Evolutionary conservation across 768 basidiomycete genomes (phyloP), one percentile per base, ranked within the genome.

Genomic region (Phanerochaete carnosa): DNA sequence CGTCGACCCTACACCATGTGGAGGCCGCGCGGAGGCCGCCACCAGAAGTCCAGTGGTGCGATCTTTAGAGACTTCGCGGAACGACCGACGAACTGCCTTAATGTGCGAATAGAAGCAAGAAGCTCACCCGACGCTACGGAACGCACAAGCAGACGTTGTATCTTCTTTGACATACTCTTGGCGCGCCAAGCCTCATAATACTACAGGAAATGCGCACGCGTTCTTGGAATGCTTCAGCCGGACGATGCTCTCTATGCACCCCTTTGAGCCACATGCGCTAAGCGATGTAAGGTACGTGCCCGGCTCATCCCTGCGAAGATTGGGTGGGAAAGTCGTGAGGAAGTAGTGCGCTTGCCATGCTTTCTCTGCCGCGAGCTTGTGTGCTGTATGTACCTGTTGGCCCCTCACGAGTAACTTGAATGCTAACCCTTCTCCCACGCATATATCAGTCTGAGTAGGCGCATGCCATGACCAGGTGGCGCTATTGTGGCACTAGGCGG

Each of bases 171-270:
- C 29, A 53, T 53, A n/a, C 16, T 39, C 54, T 55, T 55, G 54
- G 54, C 54, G 28, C n/a, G 54, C 54, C 54, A 55, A 55, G 54
- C 54, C 33, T 55, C 29, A 7, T 29, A 25, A 39, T 35, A 19
- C 16, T 39, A 32, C 52, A 55, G 54, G 54, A 7, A 43, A 43
- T 19, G 39, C 39, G 39, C 4, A 19, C 19, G 39, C 19, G 19
- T 19, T 19, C 19, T 43, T 43, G 39, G 39, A 19, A 43, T 4
- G 39, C 8, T 8, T 19, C 11, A 8, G 11, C 39, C 39, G 11
- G 39, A 43, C 11, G 39, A 19, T 15, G 15, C 33, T 43, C 39
- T 19, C 8, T 11, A 12, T 19, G 39, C 19, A 19, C 19, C 11
- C 39, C 39, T 43, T 19, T 8, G 39, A 11, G 37, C 47, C 28